Evolutionary conservation across 805 yeast species (phyloP).

Genomic region (Candida fluviatilis): DNA sequence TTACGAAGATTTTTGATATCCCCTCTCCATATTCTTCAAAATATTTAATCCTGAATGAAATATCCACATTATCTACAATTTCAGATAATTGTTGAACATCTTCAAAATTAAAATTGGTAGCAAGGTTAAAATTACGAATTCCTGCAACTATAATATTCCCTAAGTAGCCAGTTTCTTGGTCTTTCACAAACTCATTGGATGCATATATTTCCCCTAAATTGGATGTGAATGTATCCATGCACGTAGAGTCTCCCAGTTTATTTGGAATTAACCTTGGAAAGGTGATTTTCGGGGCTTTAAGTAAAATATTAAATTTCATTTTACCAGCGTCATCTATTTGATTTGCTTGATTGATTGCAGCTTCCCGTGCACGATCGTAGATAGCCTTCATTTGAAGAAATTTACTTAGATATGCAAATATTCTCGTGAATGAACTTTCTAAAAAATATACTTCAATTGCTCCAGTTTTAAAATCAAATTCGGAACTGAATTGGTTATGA

Average conservation of each 20-base stretch:
- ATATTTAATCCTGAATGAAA: slow-evolving; percentile 57
- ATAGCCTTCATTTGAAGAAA: slow-evolving; percentile 81
- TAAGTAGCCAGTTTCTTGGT: slow-evolving; percentile 16
- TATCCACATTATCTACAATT: slow-evolving; percentile 62
- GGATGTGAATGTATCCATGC: slow-evolving; percentile 9
- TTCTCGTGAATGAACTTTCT: slow-evolving; percentile 71
- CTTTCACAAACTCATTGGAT: slow-evolving; percentile 50
- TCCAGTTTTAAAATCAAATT: slow-evolving; percentile 64
- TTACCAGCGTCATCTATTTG: slow-evolving; percentile 54
- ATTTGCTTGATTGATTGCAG: slow-evolving; percentile 79
- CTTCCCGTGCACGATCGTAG: slow-evolving; percentile 86
- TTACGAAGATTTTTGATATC: slow-evolving; percentile 47
- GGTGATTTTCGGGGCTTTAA: slow-evolving; percentile 78
- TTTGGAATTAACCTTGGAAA: slow-evolving; percentile 58
- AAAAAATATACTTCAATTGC: slow-evolving; percentile 73
- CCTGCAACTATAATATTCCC: slow-evolving; percentile 65
- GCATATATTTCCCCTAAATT: slow-evolving; percentile 76
- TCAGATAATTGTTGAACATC: slow-evolving; percentile 50
- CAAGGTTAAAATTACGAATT: slow-evolving; percentile 64
- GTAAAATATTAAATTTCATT: slow-evolving; percentile 66
- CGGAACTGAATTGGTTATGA: slow-evolving; percentile 48
- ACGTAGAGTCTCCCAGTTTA: slow-evolving; percentile 21
- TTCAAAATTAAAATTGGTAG: slow-evolving; percentile 54
- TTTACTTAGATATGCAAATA: slow-evolving; percentile 63
- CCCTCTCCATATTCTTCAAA: slow-evolving; percentile 34